Conservation (phyloP, 441 rosid species). For the Euphorbia schlechtendalii region DNA sequence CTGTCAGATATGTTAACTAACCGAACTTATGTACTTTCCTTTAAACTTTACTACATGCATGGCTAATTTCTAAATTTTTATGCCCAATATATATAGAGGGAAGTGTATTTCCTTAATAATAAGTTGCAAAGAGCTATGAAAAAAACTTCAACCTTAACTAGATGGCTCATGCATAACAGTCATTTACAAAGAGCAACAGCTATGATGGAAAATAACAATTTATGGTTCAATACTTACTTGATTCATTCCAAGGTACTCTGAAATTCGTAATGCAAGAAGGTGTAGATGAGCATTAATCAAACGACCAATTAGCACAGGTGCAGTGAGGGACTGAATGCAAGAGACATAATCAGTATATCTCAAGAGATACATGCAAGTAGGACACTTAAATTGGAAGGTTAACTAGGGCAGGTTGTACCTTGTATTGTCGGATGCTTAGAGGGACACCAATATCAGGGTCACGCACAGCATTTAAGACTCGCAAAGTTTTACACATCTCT, state of each 20-base stretch:
- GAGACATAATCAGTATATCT: constrained; percentile 26
- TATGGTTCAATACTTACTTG: constrained; percentile 48
- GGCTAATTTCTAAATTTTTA: no score
- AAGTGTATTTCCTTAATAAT: no score
- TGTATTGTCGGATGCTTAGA: constrained; percentile 86
- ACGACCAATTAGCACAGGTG: constrained; percentile 80
- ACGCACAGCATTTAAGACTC: constrained; percentile 85
- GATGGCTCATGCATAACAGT: background rate
- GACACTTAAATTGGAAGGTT: constrained; percentile 13
- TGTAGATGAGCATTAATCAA: constrained; percentile 82
- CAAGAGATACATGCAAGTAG: constrained; percentile 10
- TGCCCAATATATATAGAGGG: no score
- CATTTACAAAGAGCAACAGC: background rate
- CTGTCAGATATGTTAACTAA: no score
- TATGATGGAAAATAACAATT: background rate
- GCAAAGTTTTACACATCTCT: constrained; percentile 85
- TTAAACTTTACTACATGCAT: background rate
- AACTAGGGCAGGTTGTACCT: constrained; percentile 44
- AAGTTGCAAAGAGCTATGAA: no score
- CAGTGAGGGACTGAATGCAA: constrained; percentile 64
- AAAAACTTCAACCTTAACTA: no score
- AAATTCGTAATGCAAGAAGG: constrained; percentile 84
- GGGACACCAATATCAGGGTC: constrained; percentile 81
- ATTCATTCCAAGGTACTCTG: constrained; percentile 90
- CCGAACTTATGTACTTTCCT: background rate